Conservation (phyloP, 2,329 filamentous ascomycete genomes). For the Fusarium vanettenii region DNA sequence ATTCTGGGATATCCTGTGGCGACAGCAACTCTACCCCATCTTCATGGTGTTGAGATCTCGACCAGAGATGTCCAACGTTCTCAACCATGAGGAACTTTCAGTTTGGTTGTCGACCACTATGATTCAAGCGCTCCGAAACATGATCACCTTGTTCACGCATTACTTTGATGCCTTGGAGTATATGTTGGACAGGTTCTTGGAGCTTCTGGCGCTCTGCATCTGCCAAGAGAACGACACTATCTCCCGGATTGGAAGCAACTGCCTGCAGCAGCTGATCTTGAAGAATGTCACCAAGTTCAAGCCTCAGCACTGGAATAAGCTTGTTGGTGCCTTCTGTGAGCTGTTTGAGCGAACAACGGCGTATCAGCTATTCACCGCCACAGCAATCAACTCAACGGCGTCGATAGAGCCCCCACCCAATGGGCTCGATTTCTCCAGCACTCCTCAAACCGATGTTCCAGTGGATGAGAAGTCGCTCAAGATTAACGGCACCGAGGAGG, state of each 20-base stretch:
- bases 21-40: constrained; percentile 95
- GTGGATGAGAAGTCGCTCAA: constrained; percentile 69
- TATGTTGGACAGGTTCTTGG: constrained; percentile 97
- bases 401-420: constrained; percentile 64
- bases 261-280: constrained; percentile 93
- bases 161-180: constrained; percentile 97
- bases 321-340: constrained; percentile 95
- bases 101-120: constrained; percentile 99
- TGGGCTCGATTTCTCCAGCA: constrained; percentile 62
- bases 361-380: constrained; percentile 93
- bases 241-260: constrained; percentile 97
- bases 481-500: constrained; percentile 66
- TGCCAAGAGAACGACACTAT: constrained; percentile 99
- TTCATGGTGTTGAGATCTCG: constrained; percentile 98
- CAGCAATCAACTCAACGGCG: constrained; percentile 65
- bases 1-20: constrained; percentile 99
- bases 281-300: constrained; percentile 96
- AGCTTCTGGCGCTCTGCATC: constrained; percentile 93
- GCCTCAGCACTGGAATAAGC: constrained; percentile 89
- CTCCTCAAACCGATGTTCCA: constrained; percentile 52
- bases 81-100: constrained; percentile 95
- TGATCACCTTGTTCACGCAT: constrained; percentile 98
- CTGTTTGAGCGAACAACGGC: constrained; percentile 95
- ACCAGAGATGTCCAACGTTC: constrained; percentile 94
- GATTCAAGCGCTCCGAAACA: constrained; percentile 97